phyloP scores from a whole-genome alignment of 169 alveolate species.

The Amoebophrya sp. region DNA sequence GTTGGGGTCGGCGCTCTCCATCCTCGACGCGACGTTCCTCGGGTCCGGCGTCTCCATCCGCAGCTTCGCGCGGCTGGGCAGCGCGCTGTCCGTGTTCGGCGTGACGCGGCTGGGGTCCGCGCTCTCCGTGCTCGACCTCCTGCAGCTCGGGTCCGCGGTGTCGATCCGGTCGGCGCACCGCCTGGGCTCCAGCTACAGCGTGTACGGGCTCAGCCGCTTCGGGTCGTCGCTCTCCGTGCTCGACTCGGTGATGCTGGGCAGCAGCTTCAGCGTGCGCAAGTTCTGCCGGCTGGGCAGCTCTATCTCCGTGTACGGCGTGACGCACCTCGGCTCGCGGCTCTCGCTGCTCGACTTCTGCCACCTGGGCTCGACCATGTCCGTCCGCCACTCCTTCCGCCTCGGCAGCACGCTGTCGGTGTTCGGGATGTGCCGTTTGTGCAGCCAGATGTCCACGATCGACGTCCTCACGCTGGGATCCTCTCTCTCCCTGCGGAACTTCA shows the following conservation, averaged over 20 bases:
- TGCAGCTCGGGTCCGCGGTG: not conserved
- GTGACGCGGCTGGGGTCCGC: too few species aligned
- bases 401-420: not conserved
- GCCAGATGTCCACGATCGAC: too few species aligned
- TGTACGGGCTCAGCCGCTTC: not conserved
- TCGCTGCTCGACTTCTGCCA: not conserved
- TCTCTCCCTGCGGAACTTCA: too few species aligned
- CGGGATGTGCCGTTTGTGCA: too few species aligned
- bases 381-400: not conserved
- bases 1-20: too few species aligned
- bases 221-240: not conserved
- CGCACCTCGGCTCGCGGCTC: not conserved
- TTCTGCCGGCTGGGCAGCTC: not conserved
- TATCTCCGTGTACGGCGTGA: not conserved
- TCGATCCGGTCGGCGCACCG: not conserved
- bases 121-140: not conserved
- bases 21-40: too few species aligned
- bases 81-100: too few species aligned
- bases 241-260: not conserved
- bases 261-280: not conserved
- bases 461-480: too few species aligned
- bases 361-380: not conserved
- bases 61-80: too few species aligned
- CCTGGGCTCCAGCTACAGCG: not conserved
- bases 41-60: too few species aligned